Conservation (phyloP, 2,329 filamentous ascomycete species). For the Mycosphaerella sp. region DNA sequence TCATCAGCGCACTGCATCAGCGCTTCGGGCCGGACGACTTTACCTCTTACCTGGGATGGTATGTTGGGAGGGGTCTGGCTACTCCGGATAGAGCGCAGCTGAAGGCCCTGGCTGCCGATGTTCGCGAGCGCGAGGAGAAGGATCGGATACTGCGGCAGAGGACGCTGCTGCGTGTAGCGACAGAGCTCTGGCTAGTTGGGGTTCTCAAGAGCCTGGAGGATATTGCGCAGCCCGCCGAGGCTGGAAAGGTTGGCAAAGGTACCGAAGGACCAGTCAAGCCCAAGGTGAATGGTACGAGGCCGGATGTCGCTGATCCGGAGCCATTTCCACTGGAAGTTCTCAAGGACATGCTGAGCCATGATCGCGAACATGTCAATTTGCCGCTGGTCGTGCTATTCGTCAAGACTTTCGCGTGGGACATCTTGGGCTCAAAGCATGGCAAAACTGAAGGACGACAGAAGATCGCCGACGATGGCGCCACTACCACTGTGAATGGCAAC, state of each 20-base stretch:
- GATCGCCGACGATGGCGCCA: slow-evolving; percentile 71
- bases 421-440: slow-evolving; percentile 69
- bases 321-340: slow-evolving; percentile 96
- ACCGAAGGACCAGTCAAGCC: slow-evolving; percentile 56
- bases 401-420: slow-evolving; percentile 93
- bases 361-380: slow-evolving; percentile 85
- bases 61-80: slow-evolving; percentile 81
- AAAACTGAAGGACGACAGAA: slow-evolving; percentile 74
- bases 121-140: slow-evolving; percentile 91
- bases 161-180: slow-evolving; percentile 79
- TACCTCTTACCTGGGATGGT: slow-evolving; percentile 85
- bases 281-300: slow-evolving; percentile 50
- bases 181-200: slow-evolving; percentile 91
- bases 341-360: slow-evolving; percentile 90
- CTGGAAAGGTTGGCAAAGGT: slow-evolving; percentile 50
- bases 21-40: slow-evolving; percentile 87
- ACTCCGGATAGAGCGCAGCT: slow-evolving; percentile 80
- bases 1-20: slow-evolving; percentile 91
- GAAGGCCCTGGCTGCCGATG: slow-evolving; percentile 71
- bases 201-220: slow-evolving; percentile 75
- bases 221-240: slow-evolving; percentile 58
- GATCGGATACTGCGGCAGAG: slow-evolving; percentile 83
- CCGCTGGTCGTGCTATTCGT: slow-evolving; percentile 91
- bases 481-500: slow-evolving; percentile 47
- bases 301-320: slow-evolving; percentile 64